Evolutionary conservation across 768 basidiomycete genomes (phyloP).

Genomic region (Plicaturopsis crispa): DNA sequence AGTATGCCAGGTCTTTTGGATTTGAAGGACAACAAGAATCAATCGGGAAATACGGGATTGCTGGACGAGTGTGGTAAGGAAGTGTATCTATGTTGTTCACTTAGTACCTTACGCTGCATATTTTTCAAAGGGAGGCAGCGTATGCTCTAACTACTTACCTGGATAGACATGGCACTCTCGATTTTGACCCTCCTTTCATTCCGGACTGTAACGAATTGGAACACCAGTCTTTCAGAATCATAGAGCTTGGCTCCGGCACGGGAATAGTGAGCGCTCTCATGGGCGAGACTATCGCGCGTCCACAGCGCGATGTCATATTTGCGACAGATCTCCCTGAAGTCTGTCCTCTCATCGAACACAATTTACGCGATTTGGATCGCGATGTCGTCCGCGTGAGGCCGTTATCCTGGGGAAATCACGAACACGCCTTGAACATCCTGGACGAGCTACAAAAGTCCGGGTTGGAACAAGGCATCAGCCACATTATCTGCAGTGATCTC

Average conservation of each 20-base stretch:
- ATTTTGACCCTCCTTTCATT: slow-evolving; percentile 52
- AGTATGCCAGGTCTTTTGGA: slow-evolving; percentile 19
- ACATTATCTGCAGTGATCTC: slow-evolving; percentile 80
- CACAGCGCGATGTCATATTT: slow-evolving; percentile 24
- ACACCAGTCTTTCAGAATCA: slow-evolving; percentile 16
- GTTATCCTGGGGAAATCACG: slow-evolving; percentile 61
- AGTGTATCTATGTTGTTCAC: slow-evolving; percentile 9
- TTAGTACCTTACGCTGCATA: slow-evolving; percentile 12
- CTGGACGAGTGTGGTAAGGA: slow-evolving; percentile 75
- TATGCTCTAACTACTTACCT: slow-evolving; percentile 54
- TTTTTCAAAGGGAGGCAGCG: slow-evolving; percentile 62
- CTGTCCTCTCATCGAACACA: slow-evolving; percentile 37
- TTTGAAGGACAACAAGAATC: slow-evolving; percentile 40
- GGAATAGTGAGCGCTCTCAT: slow-evolving; percentile 46
- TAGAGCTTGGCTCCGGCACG: slow-evolving; percentile 81
- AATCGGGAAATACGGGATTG: slow-evolving; percentile 73
- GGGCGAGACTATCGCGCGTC: slow-evolving; percentile 31
- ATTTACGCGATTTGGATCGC: slow-evolving; percentile 16
- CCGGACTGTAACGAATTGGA: slow-evolving; percentile 5
- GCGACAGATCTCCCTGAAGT: slow-evolving; percentile 80
- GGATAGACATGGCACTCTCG: slow-evolving; percentile 20
- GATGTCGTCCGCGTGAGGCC: slow-evolving; percentile 38
- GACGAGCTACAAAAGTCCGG: no score
- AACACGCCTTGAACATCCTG: slow-evolving; percentile 35
- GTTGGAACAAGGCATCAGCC: slow-evolving; percentile 37